A percentile compares a stretch with the other conserved stretches of the same genome.
Evolutionary conservation across 2,329 filamentous ascomycete genomes (phyloP).

Genomic region (Fusarium gaditjirri): DNA sequence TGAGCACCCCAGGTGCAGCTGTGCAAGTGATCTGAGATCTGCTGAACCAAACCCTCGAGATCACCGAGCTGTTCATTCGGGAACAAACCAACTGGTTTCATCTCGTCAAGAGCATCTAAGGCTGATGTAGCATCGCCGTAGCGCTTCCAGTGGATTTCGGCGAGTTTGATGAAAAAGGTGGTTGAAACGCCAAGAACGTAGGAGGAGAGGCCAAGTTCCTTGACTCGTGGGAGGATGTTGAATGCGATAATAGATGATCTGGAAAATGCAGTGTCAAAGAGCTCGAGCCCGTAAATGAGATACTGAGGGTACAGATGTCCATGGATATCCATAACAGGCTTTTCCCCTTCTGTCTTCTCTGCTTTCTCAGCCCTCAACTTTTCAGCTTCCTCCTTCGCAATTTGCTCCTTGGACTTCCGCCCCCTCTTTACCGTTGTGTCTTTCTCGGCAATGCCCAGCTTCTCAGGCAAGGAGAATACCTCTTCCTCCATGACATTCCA

Average conservation of each 20-base stretch:
- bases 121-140: constrained; percentile 68
- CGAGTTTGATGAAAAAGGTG: constrained; percentile 74
- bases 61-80: constrained; percentile 55
- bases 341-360: constrained; percentile 13
- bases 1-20: constrained; percentile 51
- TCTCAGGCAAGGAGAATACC: constrained; percentile 70
- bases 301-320: constrained; percentile 73
- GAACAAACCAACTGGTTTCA: constrained; percentile 70
- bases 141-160: constrained; percentile 69
- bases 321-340: constrained; percentile 64
- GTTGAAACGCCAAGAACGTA: constrained; percentile 79
- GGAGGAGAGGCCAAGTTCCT: constrained; percentile 73
- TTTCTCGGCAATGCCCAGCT: constrained; percentile 61
- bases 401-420: constrained; percentile 26
- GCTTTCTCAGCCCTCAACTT: not conserved
- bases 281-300: constrained; percentile 65
- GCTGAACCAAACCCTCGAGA: constrained; percentile 40
- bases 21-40: constrained; percentile 49
- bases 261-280: constrained; percentile 67
- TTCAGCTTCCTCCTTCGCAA: constrained; percentile 15
- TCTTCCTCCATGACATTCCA: constrained; percentile 75
- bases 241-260: constrained; percentile 69
- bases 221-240: constrained; percentile 72
- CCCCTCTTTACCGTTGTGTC: not conserved
- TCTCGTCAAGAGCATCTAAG: constrained; percentile 69